Conservation (phyloP, 2,329 filamentous ascomycete species). For the Talaromyces sp. region DNA sequence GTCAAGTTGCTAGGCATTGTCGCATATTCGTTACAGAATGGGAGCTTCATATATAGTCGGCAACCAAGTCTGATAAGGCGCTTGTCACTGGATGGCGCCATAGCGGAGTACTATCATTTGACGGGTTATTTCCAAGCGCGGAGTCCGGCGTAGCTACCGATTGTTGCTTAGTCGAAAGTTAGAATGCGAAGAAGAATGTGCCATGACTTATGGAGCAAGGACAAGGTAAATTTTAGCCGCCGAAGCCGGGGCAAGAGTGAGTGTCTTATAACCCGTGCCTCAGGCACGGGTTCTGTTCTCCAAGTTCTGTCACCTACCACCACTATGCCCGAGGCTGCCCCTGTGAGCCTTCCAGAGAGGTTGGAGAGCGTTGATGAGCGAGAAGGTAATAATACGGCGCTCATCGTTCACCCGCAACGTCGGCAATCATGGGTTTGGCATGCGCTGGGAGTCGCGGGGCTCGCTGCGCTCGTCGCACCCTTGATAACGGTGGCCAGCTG, state of each 20-base stretch:
- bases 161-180: not conserved
- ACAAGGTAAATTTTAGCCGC: not conserved
- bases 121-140: not conserved
- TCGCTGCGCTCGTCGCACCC: not conserved
- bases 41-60: not conserved
- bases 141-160: not conserved
- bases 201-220: not conserved
- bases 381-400: not conserved
- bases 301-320: not conserved
- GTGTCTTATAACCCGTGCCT: not conserved
- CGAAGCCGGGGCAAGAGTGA: not conserved
- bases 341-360: not conserved
- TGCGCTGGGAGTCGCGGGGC: not conserved
- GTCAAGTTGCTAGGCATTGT: not conserved
- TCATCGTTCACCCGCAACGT: not conserved
- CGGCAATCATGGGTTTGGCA: not conserved
- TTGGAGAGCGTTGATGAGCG: not conserved
- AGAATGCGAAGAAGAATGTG: not conserved
- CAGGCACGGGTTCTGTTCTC: not conserved
- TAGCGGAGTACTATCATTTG: not conserved
- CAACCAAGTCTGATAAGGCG: not conserved
- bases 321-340: not conserved
- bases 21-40: not conserved
- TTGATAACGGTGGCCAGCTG: not conserved
- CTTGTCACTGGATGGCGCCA: not conserved